These are phyloP conservation scores for Tephrocybe sp. DNA, from an alignment of 768 basidiomycete species.

Conservation along the genomic window DNA sequence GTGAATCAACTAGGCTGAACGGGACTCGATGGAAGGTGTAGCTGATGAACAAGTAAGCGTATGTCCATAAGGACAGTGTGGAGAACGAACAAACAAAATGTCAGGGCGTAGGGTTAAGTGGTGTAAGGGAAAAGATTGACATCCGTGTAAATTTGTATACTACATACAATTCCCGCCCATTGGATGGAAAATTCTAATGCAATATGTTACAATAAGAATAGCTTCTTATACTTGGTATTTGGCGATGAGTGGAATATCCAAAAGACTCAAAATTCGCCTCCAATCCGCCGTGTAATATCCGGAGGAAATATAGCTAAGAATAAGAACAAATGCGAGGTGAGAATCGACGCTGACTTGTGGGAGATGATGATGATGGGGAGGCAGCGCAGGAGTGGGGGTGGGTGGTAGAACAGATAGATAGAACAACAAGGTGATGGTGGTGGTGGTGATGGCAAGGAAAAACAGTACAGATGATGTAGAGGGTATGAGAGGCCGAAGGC, in stretches of 20 bases:
- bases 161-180: constrained; percentile 15
- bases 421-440: not conserved
- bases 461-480: constrained; percentile 10
- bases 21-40: constrained; percentile 3
- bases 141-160: constrained; percentile 13
- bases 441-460: not conserved
- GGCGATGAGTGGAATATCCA: constrained; percentile 13
- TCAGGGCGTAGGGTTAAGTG: constrained; percentile 8
- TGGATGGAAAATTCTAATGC: constrained; percentile 7
- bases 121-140: constrained; percentile 9
- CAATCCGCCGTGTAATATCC: constrained; percentile 7
- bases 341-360: constrained; percentile 11
- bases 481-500: not conserved
- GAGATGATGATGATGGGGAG: not conserved
- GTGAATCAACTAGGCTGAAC: not conserved
- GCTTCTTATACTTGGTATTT: constrained; percentile 14
- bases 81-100: constrained; percentile 4
- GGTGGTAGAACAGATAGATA: constrained; percentile 1
- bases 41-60: not conserved
- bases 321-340: constrained; percentile 16
- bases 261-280: constrained; percentile 10
- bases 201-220: constrained; percentile 24
- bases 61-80: constrained; percentile 7
- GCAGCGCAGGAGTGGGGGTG: constrained; percentile 4
- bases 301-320: constrained; percentile 2